Evolutionary conservation across 1,139 yeast genomes (phyloP).

Genomic region (Suhomyces guaymorum): DNA sequence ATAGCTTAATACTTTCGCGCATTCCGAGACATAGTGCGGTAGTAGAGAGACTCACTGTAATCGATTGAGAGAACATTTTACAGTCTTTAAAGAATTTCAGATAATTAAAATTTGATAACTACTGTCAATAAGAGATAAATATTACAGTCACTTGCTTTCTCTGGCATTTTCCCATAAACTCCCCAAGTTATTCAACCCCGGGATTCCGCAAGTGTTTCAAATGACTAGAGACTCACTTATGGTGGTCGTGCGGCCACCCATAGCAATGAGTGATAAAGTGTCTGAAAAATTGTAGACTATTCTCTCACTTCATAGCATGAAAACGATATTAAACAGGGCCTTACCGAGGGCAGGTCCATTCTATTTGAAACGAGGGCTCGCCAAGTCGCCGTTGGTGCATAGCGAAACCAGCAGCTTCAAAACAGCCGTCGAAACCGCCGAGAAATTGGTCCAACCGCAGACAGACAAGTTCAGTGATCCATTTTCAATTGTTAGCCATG

Average conservation of each 20-base stretch:
- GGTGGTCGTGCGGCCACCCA: not conserved
- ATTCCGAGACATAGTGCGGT: too few species aligned
- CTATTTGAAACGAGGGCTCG: not conserved
- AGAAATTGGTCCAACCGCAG: slow-evolving; percentile 75
- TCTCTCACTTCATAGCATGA: slow-evolving; percentile 3
- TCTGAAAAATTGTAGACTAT: slow-evolving; percentile 2
- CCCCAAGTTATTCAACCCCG: too few species aligned
- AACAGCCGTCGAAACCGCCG: slow-evolving; percentile 76
- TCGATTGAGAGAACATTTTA: too few species aligned
- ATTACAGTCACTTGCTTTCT: too few species aligned
- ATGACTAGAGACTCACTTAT: not conserved
- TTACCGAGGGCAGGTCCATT: slow-evolving; percentile 4
- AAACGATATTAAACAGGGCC: slow-evolving; percentile 2
- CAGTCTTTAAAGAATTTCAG: too few species aligned
- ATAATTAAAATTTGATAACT: too few species aligned
- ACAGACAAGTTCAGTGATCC: slow-evolving; percentile 66
- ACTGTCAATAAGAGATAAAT: too few species aligned
- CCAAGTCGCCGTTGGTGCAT: not conserved
- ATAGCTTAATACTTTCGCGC: too few species aligned
- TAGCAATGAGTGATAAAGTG: slow-evolving; percentile 1
- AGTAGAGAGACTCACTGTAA: too few species aligned
- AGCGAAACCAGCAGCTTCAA: slow-evolving; percentile 26
- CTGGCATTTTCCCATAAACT: too few species aligned
- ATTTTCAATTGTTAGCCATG: slow-evolving; percentile 87
- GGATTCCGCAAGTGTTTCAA: too few species aligned